Percentiles rank a stretch among this genome's conserved stretches.
phyloP scores from a whole-genome alignment of 352 stramenopile species.

The Phytophthora crassamura region DNA sequence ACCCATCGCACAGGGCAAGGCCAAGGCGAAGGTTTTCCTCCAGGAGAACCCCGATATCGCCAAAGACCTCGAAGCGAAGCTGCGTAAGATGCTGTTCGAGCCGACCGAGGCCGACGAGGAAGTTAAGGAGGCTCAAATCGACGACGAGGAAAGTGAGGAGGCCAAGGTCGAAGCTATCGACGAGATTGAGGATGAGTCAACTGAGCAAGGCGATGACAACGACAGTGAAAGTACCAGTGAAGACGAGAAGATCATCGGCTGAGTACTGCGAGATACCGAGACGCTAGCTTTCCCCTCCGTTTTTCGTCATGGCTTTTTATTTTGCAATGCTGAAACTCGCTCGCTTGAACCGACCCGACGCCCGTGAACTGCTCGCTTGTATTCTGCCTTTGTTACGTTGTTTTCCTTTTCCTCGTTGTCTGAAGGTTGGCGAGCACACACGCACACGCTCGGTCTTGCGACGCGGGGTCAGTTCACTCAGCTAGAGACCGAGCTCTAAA shows the following conservation, averaged over 20 bases:
- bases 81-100: conserved; percentile 72
- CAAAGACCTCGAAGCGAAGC: conserved; percentile 71
- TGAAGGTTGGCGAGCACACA: conserved; percentile 41
- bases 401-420: conserved; percentile 37
- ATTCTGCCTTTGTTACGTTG: conserved; percentile 42
- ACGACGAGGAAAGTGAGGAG: conserved; percentile 10
- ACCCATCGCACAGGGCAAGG: conserved; percentile 84
- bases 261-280: background rate
- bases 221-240: conserved; percentile 20
- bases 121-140: conserved; percentile 13
- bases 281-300: conserved; percentile 6
- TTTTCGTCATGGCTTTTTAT: conserved; percentile 15
- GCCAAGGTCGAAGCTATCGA: background rate
- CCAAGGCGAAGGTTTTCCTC: conserved; percentile 85
- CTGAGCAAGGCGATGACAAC: conserved; percentile 3
- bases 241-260: conserved; percentile 24
- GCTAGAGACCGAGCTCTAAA: conserved; percentile 54
- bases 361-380: conserved; percentile 32
- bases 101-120: conserved; percentile 20
- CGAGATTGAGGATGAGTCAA: conserved; percentile 1
- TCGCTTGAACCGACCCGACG: conserved; percentile 10
- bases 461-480: conserved; percentile 35
- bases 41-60: conserved; percentile 79
- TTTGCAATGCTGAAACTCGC: conserved; percentile 30
- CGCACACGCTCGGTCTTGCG: conserved; percentile 17